phyloP scores from a whole-genome alignment of 352 stramenopile species.

The Globisporangium rhizosaccharum region DNA sequence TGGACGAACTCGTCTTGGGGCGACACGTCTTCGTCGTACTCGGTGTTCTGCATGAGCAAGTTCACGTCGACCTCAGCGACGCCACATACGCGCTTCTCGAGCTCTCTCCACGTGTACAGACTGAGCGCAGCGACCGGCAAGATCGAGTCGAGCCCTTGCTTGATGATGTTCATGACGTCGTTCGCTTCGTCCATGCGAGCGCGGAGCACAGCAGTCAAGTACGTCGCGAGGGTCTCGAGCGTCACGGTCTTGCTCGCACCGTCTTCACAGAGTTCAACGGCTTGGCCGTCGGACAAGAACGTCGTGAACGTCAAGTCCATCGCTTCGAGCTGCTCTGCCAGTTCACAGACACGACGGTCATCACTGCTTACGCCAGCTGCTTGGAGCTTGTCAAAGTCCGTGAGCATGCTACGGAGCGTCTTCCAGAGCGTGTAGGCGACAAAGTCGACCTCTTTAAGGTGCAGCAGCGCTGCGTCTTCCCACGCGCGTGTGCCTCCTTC shows the following conservation, averaged over 20 bases:
- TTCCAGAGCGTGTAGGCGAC: slow-evolving; percentile 50
- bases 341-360: slow-evolving; percentile 5
- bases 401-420: slow-evolving; percentile 26
- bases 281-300: slow-evolving; percentile 56
- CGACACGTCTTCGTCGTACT: slow-evolving; percentile 79
- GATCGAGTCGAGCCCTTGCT: slow-evolving; percentile 72
- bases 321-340: slow-evolving; percentile 43
- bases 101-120: slow-evolving; percentile 59
- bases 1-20: slow-evolving; percentile 60
- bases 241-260: slow-evolving; percentile 36
- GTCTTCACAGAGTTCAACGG: slow-evolving; percentile 34
- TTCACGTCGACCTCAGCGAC: slow-evolving; percentile 67
- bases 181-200: slow-evolving; percentile 35
- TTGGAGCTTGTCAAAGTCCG: slow-evolving; percentile 14
- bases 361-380: neutral
- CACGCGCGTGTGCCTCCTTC: neutral
- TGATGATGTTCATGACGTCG: slow-evolving; percentile 62
- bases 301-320: slow-evolving; percentile 79
- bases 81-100: slow-evolving; percentile 71
- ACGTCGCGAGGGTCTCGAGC: slow-evolving; percentile 40
- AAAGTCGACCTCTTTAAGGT: slow-evolving; percentile 65
- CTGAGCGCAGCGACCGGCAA: slow-evolving; percentile 53
- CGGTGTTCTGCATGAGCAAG: slow-evolving; percentile 67
- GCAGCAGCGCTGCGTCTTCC: slow-evolving; percentile 28
- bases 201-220: slow-evolving; percentile 36